These are phyloP conservation scores for Leishmania turanica DNA, from an alignment of 208 protist species.

Conservation along the genomic window DNA sequence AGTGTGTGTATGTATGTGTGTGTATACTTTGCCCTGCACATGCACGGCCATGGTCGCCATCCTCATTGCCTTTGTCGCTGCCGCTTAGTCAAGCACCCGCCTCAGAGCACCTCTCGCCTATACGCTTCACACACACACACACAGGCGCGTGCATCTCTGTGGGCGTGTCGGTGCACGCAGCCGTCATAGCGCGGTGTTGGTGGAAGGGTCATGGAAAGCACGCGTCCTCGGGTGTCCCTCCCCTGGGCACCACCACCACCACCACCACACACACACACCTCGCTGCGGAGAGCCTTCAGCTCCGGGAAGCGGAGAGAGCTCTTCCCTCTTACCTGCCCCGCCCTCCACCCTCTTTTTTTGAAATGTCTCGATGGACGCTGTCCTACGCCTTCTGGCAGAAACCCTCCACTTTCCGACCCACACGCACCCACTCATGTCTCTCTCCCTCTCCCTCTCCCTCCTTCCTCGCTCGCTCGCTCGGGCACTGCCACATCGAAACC, in stretches of 20 bases:
- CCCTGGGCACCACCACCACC: background rate
- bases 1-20: no score
- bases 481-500: background rate
- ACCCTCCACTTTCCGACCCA: background rate
- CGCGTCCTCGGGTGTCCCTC: background rate
- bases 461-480: background rate
- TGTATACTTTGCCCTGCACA: background rate
- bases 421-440: background rate
- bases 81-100: background rate
- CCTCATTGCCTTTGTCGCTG: background rate
- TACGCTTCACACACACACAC: background rate
- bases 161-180: background rate
- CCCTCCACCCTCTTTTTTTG: background rate
- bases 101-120: background rate
- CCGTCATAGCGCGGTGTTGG: background rate
- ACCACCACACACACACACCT: no score
- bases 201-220: background rate
- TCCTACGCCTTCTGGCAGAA: background rate
- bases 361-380: background rate
- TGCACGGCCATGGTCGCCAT: background rate
- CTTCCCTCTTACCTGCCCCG: background rate
- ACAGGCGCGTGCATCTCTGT: background rate
- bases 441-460: slow-evolving; percentile 4
- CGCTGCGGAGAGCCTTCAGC: background rate
- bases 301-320: background rate